Evolutionary conservation across 176 grass and related monocot genomes (phyloP).

Genomic region (Chrysopogon serrulatus): DNA sequence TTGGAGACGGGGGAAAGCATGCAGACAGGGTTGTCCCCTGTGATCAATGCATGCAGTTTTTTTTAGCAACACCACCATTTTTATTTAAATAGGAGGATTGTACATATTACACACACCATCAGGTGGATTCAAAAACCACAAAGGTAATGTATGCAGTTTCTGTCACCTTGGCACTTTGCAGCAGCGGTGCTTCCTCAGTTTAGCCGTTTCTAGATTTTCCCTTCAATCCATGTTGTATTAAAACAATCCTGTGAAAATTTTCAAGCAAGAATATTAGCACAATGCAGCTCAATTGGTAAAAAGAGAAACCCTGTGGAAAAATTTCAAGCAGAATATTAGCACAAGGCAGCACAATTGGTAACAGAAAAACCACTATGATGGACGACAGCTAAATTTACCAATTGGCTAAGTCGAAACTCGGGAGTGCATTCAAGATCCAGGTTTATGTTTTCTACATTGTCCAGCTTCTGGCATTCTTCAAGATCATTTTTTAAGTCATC

Average conservation of each 20-base stretch:
- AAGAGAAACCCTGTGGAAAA: no score
- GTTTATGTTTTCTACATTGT: neutral
- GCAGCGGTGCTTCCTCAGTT: neutral
- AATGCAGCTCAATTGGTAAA: no score
- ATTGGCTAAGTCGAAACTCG: neutral
- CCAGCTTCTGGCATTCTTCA: neutral
- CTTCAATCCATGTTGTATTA: neutral
- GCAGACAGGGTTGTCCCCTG: no score
- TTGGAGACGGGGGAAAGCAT: no score
- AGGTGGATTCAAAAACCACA: no score
- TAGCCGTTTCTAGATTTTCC: neutral
- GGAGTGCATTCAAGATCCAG: neutral
- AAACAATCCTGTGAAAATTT: neutral
- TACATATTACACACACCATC: no score
- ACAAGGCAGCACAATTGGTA: neutral
- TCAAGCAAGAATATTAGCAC: no score
- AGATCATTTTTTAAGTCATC: neutral
- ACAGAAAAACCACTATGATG: neutral
- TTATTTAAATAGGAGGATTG: no score
- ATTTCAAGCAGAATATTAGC: neutral
- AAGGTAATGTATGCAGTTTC: neutral
- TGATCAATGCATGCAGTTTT: no score
- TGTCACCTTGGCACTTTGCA: neutral
- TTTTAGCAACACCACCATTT: no score
- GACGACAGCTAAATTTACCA: neutral